These are phyloP conservation scores for Epichloe gansuensis DNA, from an alignment of 2,329 filamentous ascomycete genomes.

Conservation along the genomic window DNA sequence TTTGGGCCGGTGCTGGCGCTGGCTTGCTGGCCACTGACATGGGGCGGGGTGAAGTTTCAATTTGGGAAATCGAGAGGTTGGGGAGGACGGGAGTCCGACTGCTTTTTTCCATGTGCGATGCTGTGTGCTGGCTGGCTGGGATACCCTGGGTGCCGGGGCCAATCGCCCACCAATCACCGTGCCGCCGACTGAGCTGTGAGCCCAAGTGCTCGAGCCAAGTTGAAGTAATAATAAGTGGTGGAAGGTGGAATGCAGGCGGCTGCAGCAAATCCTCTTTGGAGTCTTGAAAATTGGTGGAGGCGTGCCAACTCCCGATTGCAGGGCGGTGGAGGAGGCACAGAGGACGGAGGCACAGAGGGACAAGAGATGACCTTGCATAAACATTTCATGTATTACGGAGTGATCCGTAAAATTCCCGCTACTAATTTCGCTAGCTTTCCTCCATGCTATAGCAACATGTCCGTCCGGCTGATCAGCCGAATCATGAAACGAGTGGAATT, in stretches of 20 bases:
- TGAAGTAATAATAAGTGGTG: no score
- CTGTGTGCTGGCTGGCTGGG: not conserved
- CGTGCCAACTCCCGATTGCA: no score
- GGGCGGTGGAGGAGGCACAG: no score
- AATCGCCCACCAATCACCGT: not conserved
- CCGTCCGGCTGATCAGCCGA: not conserved
- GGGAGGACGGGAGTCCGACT: slow-evolving; percentile 8
- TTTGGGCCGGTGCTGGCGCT: slow-evolving; percentile 3
- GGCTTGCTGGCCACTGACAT: not conserved
- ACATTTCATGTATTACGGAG: not conserved
- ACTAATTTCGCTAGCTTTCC: not conserved
- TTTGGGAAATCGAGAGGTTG: slow-evolving; percentile 9
- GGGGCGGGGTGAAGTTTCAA: not conserved
- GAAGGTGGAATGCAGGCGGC: no score
- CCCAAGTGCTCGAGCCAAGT: no score
- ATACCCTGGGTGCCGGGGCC: not conserved
- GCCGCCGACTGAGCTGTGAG: not conserved
- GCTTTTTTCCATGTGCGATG: not conserved
- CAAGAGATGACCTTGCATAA: no score
- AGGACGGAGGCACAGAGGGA: no score
- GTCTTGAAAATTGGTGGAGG: no score
- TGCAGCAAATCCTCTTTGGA: no score
- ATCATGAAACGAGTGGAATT: no score
- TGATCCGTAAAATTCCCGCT: not conserved
- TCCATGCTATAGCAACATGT: not conserved